Conservation (phyloP, 225 moss, liverwort and hornwort species). For the Climacium dendroides region DNA sequence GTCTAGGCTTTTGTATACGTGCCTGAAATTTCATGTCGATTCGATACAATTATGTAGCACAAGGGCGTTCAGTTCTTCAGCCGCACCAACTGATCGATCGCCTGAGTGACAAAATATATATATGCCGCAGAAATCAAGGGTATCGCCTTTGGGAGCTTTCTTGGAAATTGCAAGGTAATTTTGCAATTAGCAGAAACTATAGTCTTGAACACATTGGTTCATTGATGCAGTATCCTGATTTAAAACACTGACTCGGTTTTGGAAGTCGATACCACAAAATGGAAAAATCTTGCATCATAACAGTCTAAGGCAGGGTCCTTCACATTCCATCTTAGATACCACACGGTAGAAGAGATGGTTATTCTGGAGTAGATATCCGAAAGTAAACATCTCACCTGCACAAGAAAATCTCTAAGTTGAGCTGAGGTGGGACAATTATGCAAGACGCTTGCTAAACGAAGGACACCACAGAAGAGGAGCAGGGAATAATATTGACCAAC, state of each 20-base stretch:
- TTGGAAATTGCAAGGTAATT: constrained; percentile 46
- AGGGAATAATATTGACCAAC: background rate
- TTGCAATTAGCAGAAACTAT: background rate
- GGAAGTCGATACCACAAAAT: constrained; percentile 22
- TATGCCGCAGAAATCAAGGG: constrained; percentile 10
- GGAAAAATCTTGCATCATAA: constrained; percentile 62
- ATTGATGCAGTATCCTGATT: background rate
- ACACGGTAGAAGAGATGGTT: constrained; percentile 27
- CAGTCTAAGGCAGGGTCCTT: constrained; percentile 16
- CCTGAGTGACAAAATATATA: too few species aligned
- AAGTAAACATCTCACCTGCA: constrained; percentile 65
- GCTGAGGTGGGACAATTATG: background rate
- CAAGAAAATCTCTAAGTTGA: background rate
- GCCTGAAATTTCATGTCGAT: too few species aligned
- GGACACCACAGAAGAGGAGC: background rate
- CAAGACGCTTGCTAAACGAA: background rate
- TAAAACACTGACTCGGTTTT: too few species aligned
- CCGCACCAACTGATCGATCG: too few species aligned
- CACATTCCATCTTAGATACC: constrained; percentile 42
- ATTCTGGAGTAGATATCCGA: constrained; percentile 13
- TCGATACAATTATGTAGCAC: too few species aligned
- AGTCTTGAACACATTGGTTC: background rate
- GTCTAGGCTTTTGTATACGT: too few species aligned
- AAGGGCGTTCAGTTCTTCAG: too few species aligned
- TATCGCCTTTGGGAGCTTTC: constrained; percentile 36